Percentiles rank a stretch among this genome's conserved stretches.
Evolutionary conservation across 148 eudicot species (phyloP).

Genomic region (Nepenthes gracilis): DNA sequence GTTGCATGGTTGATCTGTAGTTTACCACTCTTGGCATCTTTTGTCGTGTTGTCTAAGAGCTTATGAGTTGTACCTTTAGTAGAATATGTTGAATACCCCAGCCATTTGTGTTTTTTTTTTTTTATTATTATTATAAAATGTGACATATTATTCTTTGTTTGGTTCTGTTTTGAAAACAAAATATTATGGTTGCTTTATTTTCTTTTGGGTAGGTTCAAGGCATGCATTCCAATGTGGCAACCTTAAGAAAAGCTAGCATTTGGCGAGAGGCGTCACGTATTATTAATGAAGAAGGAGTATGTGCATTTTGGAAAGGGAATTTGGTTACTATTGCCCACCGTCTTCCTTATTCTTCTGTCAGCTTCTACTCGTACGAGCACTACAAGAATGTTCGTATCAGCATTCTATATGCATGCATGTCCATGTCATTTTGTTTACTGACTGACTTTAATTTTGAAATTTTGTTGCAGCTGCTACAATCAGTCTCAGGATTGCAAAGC

Average conservation of each 20-base stretch:
- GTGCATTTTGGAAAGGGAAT: constrained; percentile 98
- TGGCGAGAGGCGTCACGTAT: constrained; percentile 77
- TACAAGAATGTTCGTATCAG: constrained; percentile 73
- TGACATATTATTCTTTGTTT: no score
- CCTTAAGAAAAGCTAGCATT: constrained; percentile 63
- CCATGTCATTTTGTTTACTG: constrained; percentile 3
- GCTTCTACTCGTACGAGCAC: constrained; percentile 78
- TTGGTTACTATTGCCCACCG: constrained; percentile 90
- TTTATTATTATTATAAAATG: background rate
- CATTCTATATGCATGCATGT: constrained; percentile 10
- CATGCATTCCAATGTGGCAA: constrained; percentile 65
- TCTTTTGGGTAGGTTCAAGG: constrained; percentile 66
- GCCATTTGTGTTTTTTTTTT: background rate
- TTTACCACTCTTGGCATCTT: no score
- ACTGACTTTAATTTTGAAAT: constrained; percentile 5
- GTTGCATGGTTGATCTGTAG: no score
- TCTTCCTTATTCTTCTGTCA: constrained; percentile 87
- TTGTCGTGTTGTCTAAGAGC: no score
- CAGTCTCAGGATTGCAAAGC: constrained; percentile 39
- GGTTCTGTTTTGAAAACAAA: no score
- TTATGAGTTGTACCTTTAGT: no score
- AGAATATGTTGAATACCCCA: no score
- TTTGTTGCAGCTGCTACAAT: constrained; percentile 46
- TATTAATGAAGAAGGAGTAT: constrained; percentile 69
- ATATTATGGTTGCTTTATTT: background rate